phyloP scores from a whole-genome alignment of 1,139 yeast species.

The Kluyveromyces marxianus region DNA sequence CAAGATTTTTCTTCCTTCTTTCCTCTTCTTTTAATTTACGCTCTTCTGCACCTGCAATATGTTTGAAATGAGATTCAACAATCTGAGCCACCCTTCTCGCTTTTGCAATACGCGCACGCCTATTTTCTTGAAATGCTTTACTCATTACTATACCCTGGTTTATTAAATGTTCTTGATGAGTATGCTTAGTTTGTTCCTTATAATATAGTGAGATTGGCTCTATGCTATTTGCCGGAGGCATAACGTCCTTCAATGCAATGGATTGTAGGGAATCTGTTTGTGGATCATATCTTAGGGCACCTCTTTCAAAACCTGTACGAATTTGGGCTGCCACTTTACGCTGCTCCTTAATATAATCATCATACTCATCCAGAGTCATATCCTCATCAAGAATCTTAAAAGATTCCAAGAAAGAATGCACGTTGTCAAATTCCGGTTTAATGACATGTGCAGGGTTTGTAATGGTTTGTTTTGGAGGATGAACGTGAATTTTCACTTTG shows the following conservation, averaged over 20 bases:
- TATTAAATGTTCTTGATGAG: constrained; percentile 65
- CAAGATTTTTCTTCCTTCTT: constrained; percentile 56
- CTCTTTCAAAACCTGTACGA: constrained; percentile 45
- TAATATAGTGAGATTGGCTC: constrained; percentile 27
- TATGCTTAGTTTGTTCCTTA: constrained; percentile 36
- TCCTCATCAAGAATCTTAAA: constrained; percentile 56
- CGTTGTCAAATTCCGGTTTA: constrained; percentile 32
- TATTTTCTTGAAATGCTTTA: constrained; percentile 59
- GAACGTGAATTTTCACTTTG: constrained; percentile 38
- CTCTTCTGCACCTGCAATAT: constrained; percentile 83
- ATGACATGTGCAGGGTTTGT: constrained; percentile 73
- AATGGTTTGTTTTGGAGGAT: constrained; percentile 52
- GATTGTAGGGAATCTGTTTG: constrained; percentile 40
- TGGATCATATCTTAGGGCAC: constrained; percentile 40
- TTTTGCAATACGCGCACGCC: constrained; percentile 58
- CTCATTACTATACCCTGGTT: constrained; percentile 73
- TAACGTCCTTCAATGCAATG: constrained; percentile 36
- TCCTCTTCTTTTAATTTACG: constrained; percentile 66
- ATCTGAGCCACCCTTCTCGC: constrained; percentile 70
- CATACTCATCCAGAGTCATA: constrained; percentile 37
- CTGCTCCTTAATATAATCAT: constrained; percentile 43
- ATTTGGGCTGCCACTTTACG: constrained; percentile 39
- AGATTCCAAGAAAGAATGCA: constrained; percentile 42
- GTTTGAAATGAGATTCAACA: constrained; percentile 81
- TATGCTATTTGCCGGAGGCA: constrained; percentile 31